Conservation (phyloP, 306 rosid species). For the Rosa lucieae region DNA sequence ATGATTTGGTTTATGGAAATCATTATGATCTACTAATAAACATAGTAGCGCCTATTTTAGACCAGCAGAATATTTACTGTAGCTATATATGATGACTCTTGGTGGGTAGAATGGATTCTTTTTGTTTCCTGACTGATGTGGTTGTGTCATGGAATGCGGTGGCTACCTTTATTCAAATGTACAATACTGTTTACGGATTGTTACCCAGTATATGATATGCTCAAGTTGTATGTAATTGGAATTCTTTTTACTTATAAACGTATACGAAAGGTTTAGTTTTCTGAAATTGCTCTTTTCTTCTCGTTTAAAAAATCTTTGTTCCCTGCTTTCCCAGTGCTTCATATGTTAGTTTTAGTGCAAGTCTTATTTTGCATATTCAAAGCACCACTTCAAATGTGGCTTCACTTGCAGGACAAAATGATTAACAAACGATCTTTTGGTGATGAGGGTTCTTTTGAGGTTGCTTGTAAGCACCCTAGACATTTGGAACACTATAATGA, state of each 20-base stretch:
- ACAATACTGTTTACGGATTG: not conserved
- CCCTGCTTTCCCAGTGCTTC: not conserved
- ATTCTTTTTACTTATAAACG: not conserved
- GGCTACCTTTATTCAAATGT: not conserved
- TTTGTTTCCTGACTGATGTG: not conserved
- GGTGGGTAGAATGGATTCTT: not conserved
- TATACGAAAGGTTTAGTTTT: not conserved
- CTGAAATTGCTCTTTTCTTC: not conserved
- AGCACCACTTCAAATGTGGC: constrained; percentile 9
- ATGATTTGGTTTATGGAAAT: not conserved
- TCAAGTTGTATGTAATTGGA: no score
- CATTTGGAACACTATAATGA: constrained; percentile 25
- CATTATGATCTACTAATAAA: not conserved
- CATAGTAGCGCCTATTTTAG: not conserved
- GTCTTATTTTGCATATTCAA: not conserved
- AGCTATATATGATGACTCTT: not conserved
- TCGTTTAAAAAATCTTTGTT: not conserved
- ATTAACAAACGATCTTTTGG: constrained; percentile 30
- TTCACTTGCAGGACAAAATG: constrained; percentile 32
- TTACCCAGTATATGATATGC: not conserved
- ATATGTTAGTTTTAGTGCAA: not conserved
- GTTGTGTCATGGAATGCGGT: not conserved
- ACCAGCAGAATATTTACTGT: not conserved
- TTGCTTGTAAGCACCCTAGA: constrained; percentile 34
- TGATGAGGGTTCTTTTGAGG: constrained; percentile 33